phyloP scores from a whole-genome alignment of 495 filamentous ascomycete genomes.

The Annulohypoxylon nitens region DNA sequence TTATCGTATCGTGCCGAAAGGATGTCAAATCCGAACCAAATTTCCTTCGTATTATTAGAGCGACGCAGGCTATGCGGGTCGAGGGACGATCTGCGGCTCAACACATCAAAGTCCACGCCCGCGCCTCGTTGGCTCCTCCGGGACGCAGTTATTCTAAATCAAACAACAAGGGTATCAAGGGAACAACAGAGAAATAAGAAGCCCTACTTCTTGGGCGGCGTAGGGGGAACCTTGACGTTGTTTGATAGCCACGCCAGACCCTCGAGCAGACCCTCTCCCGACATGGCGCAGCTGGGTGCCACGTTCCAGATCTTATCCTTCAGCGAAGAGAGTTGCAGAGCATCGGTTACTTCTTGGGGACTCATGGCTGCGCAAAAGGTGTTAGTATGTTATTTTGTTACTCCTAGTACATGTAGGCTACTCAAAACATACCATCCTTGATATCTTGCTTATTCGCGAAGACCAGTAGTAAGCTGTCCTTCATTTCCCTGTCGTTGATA shows the following conservation, averaged over 20 bases:
- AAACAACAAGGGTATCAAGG: constrained; percentile 42
- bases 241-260: constrained; percentile 94
- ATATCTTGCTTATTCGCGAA: constrained; percentile 99
- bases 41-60: constrained; percentile 29
- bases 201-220: constrained; percentile 63
- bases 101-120: constrained; percentile 1
- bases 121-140: background rate
- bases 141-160: constrained; percentile 28
- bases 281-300: constrained; percentile 93
- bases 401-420: background rate
- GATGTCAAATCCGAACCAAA: constrained; percentile 29
- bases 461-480: constrained; percentile 96
- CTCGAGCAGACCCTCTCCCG: constrained; percentile 93
- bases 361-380: constrained; percentile 74
- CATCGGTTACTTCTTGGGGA: constrained; percentile 86
- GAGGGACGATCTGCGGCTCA: background rate
- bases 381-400: constrained; percentile 16
- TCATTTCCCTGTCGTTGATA: constrained; percentile 99
- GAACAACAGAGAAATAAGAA: constrained; percentile 35
- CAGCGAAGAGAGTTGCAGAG: constrained; percentile 83
- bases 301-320: constrained; percentile 97
- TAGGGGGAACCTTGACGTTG: constrained; percentile 84
- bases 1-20: constrained; percentile 13
- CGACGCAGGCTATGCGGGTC: constrained; percentile 5
- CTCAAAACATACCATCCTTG: constrained; percentile 72